Evolutionary conservation across 176 grass and related monocot species (phyloP).

Genomic region (Oryza longistaminata): DNA sequence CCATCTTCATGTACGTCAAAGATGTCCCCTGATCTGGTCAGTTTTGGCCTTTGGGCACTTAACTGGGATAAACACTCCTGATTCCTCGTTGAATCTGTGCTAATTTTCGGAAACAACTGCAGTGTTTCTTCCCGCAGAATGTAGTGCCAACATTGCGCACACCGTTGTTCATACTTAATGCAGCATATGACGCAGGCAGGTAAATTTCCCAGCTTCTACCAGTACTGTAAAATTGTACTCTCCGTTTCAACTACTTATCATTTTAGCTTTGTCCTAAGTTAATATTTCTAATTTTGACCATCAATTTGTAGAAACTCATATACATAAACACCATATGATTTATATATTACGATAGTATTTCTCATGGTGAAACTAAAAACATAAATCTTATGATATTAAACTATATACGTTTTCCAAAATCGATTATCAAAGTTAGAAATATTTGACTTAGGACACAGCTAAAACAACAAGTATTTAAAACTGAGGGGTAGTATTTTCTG

Average conservation of each 20-base stretch:
- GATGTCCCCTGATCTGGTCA: constrained; percentile 47
- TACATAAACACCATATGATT: no score
- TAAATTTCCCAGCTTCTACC: constrained; percentile 37
- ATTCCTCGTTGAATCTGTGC: background rate
- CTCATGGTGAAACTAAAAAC: no score
- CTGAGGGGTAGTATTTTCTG: background rate
- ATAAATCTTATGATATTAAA: no score
- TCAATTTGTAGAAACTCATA: no score
- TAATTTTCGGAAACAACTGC: constrained; percentile 38
- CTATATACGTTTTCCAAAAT: no score
- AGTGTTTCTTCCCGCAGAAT: constrained; percentile 92
- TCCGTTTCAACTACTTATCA: no score
- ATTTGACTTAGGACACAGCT: no score
- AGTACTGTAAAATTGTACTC: background rate
- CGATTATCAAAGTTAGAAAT: no score
- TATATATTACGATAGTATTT: no score
- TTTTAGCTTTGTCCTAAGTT: no score
- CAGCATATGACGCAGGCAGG: constrained; percentile 88
- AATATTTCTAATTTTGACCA: no score
- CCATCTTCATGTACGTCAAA: constrained; percentile 60
- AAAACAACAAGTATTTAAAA: no score
- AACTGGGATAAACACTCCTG: background rate
- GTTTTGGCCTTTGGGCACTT: constrained; percentile 27
- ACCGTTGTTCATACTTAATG: constrained; percentile 74
- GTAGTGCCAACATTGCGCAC: constrained; percentile 59